These are phyloP conservation scores for Myrmaecium sp. DNA, from an alignment of 2,329 filamentous ascomycete genomes.

Conservation along the genomic window DNA sequence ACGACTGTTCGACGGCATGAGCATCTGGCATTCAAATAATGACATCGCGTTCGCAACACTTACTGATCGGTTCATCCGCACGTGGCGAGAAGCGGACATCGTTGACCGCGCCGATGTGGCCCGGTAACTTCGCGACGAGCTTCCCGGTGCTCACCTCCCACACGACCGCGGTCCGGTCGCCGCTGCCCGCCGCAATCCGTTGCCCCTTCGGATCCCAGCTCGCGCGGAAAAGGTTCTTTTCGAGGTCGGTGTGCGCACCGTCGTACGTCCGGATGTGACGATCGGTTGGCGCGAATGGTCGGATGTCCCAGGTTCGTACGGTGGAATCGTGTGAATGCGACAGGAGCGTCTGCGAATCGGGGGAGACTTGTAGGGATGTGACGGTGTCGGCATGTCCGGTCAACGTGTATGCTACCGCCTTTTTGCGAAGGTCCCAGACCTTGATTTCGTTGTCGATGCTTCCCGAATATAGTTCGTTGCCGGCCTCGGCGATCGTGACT, in stretches of 20 bases:
- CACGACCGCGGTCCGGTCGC: slow-evolving; percentile 77
- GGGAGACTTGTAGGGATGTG: slow-evolving; percentile 78
- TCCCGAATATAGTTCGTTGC: slow-evolving; percentile 87
- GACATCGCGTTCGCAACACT: slow-evolving; percentile 26
- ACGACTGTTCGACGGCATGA: slow-evolving; percentile 42
- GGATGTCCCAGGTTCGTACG: slow-evolving; percentile 87
- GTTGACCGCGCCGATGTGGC: slow-evolving; percentile 89
- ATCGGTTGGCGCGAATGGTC: slow-evolving; percentile 82
- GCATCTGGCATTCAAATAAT: neutral
- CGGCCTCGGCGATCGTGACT: slow-evolving; percentile 78
- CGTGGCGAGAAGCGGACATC: slow-evolving; percentile 79
- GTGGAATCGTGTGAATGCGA: slow-evolving; percentile 92
- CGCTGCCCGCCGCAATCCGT: slow-evolving; percentile 74
- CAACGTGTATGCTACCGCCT: slow-evolving; percentile 73
- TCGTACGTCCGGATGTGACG: slow-evolving; percentile 78
- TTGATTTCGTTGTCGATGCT: slow-evolving; percentile 96
- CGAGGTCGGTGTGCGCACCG: slow-evolving; percentile 70
- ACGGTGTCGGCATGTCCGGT: slow-evolving; percentile 82
- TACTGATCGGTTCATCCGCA: slow-evolving; percentile 75
- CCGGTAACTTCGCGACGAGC: slow-evolving; percentile 83
- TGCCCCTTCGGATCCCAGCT: slow-evolving; percentile 82
- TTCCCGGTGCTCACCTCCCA: slow-evolving; percentile 86
- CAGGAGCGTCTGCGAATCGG: slow-evolving; percentile 75
- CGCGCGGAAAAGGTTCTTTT: slow-evolving; percentile 80
- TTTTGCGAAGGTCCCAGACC: slow-evolving; percentile 92